Evolutionary conservation across 1,139 yeast species (phyloP), one percentile per base, ranked within the genome.

Genomic region (Eremothecium cymbalariae): DNA sequence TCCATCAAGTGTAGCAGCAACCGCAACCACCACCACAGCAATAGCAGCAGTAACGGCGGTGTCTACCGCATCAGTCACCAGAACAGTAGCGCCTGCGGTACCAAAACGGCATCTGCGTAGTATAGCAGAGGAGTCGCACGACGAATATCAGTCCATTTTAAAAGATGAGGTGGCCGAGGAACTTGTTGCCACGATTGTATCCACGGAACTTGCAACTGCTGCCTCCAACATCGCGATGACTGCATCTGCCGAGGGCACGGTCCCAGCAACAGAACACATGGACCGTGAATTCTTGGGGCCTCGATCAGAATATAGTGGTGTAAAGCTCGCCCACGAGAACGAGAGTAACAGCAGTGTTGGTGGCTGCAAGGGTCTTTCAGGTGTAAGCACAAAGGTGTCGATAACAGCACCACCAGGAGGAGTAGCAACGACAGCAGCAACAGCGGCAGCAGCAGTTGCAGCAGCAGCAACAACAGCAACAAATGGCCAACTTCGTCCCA

Each of bases 401-500:
- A 11, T 17, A 4, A 9, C 27, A 8, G 22, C 8, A 7, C 13
- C 31, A 8, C 8, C n/a, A 15, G 20, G 25, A 24, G 20, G 31
- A 32, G 11, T 32, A 25, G 23, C 31, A 15, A 31, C 25, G 25
- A 29, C 36, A 14, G 18, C 32, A 28, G 22, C 16, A 17, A 12
- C 27, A 23, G 15, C 33, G 32, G n/a, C n/a, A n/a, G n/a, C 17
- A 25, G 11, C 33, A 25, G 23, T 28, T 15, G 29, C 25, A 26
- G 27, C 36, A 14, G 18, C 32, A 28, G 22, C 16, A 17, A 12
- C 27, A 23, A 16, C 33, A 33, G 31, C 38, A 30, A 24, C 33
- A 22, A 18, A 30, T 9, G 12, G 32, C 12, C 21, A 31, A 13
- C 31, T 30, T 23, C 31, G 37, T 23, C 37, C 38, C 11, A 34